Evolutionary conservation across 1,284 basidiomycete species (phyloP).

Genomic region (Cystobasidium sp.): DNA sequence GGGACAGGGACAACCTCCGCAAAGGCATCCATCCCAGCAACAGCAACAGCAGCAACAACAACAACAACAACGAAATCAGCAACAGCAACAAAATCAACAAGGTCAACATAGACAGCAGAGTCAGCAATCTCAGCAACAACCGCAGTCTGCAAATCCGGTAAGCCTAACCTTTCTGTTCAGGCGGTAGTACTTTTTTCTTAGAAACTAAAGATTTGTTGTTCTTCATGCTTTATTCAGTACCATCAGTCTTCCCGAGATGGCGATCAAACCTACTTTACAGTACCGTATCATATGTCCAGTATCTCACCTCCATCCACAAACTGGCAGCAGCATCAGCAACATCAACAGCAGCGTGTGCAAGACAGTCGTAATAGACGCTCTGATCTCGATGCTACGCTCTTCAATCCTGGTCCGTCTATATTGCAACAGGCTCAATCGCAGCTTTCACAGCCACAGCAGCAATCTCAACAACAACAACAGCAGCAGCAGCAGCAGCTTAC

Average conservation of each 20-base stretch:
- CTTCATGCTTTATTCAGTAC: background rate
- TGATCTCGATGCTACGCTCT: conserved; percentile 12
- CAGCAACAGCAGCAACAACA: background rate
- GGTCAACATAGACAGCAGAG: background rate
- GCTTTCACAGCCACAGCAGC: conserved; percentile 2
- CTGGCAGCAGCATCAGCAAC: conserved; percentile 23
- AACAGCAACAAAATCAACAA: conserved; percentile 6
- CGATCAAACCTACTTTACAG: conserved; percentile 11
- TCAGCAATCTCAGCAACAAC: background rate
- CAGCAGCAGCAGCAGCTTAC: background rate
- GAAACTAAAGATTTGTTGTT: background rate
- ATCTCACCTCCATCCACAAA: conserved; percentile 14
- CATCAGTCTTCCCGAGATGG: conserved; percentile 5
- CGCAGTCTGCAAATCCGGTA: conserved; percentile 1
- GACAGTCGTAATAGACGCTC: conserved; percentile 1
- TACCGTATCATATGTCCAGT: conserved; percentile 12
- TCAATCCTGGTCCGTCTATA: conserved; percentile 4
- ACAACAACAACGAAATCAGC: conserved; percentile 9
- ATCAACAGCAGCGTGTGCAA: conserved; percentile 16
- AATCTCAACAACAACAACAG: background rate
- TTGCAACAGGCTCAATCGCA: background rate
- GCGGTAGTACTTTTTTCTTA: too few species aligned
- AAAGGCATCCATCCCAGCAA: conserved; percentile 2
- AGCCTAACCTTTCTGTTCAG: background rate
- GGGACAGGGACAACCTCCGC: background rate